Evolutionary conservation across 202 grass and related monocot species (phyloP).

Genomic region (Musa balbisiana): DNA sequence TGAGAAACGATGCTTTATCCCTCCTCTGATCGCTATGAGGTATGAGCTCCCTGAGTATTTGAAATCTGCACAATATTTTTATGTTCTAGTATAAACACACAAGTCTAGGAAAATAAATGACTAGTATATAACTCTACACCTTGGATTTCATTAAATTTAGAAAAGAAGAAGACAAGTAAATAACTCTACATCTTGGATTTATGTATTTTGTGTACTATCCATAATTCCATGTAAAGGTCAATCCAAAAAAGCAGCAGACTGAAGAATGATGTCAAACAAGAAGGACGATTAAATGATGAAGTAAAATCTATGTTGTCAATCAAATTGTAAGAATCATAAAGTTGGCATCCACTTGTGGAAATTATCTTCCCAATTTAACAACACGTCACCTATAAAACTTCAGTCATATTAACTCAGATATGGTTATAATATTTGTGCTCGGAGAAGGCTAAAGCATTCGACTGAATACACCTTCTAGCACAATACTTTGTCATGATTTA

Average conservation of each 20-base stretch:
- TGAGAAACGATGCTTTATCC: constrained; percentile 96
- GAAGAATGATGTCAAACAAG: background rate
- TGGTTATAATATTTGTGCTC: no score
- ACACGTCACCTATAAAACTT: background rate
- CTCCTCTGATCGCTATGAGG: constrained; percentile 97
- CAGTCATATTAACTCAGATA: background rate
- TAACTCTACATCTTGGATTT: background rate
- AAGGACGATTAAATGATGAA: background rate
- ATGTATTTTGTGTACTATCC: background rate
- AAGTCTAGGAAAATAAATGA: background rate
- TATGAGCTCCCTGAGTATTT: constrained; percentile 90
- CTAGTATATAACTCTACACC: background rate
- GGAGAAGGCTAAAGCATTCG: no score
- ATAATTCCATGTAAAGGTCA: background rate
- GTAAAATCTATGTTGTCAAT: background rate
- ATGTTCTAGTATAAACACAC: background rate
- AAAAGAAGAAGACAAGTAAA: background rate
- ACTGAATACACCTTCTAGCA: no score
- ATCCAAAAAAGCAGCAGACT: background rate
- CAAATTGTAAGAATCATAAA: background rate
- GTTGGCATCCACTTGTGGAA: background rate
- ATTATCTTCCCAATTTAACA: background rate
- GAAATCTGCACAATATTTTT: constrained; percentile 53
- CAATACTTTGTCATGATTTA: no score
- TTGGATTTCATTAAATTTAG: background rate